These are phyloP conservation scores for Saccharum spontaneum DNA, from an alignment of 176 grass and related monocot genomes.

Conservation along the genomic window DNA sequence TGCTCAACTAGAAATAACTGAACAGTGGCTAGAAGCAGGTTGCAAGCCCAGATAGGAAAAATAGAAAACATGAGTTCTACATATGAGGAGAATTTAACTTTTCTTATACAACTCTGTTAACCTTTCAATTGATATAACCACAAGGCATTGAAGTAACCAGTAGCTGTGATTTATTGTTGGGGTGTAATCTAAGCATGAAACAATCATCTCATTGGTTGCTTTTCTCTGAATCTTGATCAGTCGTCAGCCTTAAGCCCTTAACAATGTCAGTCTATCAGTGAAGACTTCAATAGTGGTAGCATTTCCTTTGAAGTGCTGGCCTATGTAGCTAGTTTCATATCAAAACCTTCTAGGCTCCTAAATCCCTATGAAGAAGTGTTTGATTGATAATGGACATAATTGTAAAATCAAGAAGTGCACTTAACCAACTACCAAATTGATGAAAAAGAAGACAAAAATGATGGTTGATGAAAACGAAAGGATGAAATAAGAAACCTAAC, in stretches of 20 bases:
- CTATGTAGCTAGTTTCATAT: neutral
- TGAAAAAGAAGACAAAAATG: neutral
- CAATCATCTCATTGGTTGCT: neutral
- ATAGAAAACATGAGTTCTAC: neutral
- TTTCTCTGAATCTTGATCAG: neutral
- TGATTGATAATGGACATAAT: neutral
- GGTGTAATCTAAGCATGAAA: neutral
- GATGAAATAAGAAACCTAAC: slow-evolving; percentile 9
- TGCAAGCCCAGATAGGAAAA: neutral
- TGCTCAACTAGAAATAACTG: neutral
- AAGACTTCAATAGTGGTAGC: neutral
- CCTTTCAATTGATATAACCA: neutral
- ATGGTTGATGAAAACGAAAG: neutral
- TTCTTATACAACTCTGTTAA: neutral
- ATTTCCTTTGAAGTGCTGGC: neutral
- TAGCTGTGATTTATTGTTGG: neutral
- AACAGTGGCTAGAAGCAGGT: neutral
- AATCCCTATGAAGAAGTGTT: neutral
- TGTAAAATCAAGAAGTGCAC: neutral
- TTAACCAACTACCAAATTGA: neutral
- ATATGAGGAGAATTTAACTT: neutral
- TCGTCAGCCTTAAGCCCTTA: neutral
- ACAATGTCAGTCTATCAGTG: neutral
- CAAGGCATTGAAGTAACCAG: neutral
- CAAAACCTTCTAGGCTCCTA: neutral